Base-by-base conservation (phyloP, 495 filamentous ascomycete genomes). In the Penicillium cataractarum region DNA sequence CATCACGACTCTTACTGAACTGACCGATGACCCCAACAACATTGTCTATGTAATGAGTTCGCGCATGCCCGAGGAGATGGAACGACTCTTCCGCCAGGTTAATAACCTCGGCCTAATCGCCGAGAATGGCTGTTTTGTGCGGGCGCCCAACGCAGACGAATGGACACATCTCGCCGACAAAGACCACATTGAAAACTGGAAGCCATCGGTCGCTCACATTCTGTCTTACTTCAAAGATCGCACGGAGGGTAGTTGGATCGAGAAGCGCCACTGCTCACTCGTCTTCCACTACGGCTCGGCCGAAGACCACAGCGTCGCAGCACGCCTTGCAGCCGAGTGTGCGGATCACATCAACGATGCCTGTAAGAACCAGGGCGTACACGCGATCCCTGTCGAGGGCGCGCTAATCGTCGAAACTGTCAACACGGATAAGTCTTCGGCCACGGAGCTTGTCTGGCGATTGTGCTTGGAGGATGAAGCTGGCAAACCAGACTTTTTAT, bases 21-120 rank as follows among this genome's bases (percentile, higher is more conserved):
- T 97, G 29, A 82, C 93, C 26, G 78, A 87, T 9, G 92, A 96
- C 67, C 82, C 87, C 0, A 82, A 79, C 26, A 97, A 97, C 68
- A 84, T 88, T n/a, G 88, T 97, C 33, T 97, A 96, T 66, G 87
- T 97, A 60, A 97, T 96, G 92, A 94, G 90, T 42, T 87, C 91
- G 15, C 85, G 91, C 27, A 87, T 87, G 68, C 89, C 91, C 0
- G 90, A 96, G 69, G 92, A 97, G 69, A 89, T 97, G 42, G 93
- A 96, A 63, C 83, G 86, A 1, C 78, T 96, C 9, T 97, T 97
- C 82, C 85, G 86, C 29, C 80, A 87, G 50, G 88, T 96, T 4
- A 86, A 89, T 21, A 86, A 88, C 51, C 79, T 97, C 2, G 93
- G 93, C 2, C 79, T 97, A 17, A 94, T 97, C 64, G 92, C 93